Evolutionary conservation across 352 stramenopile genomes (phyloP).

Genomic region (Phytophthora hybrid): DNA sequence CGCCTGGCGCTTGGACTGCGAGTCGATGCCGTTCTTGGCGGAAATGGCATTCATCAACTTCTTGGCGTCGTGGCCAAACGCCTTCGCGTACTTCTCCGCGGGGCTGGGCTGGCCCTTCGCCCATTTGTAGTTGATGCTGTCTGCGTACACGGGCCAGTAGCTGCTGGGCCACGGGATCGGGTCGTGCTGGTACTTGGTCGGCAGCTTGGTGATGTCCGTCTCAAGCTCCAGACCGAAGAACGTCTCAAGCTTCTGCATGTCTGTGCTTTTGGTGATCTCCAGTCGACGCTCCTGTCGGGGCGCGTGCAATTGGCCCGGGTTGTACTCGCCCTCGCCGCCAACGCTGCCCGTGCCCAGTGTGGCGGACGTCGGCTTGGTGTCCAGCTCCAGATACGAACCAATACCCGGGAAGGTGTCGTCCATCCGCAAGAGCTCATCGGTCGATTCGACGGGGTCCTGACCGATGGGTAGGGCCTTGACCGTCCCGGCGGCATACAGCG

Average conservation of each 20-base stretch:
- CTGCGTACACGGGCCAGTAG: conserved; percentile 73
- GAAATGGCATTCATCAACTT: conserved; percentile 60
- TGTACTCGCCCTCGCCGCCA: conserved; percentile 16
- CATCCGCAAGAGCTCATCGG: conserved; percentile 41
- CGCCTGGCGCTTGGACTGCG: conserved; percentile 32
- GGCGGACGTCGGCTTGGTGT: conserved; percentile 28
- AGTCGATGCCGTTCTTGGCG: conserved; percentile 55
- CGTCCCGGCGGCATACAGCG: conserved; percentile 20
- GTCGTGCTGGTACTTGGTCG: conserved; percentile 49
- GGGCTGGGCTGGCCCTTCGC: conserved; percentile 43
- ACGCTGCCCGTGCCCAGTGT: conserved; percentile 26
- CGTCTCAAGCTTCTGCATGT: conserved; percentile 60
- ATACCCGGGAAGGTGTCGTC: conserved; percentile 41
- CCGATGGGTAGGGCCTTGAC: conserved; percentile 35
- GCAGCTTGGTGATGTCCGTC: conserved; percentile 60
- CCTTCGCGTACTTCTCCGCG: conserved; percentile 59
- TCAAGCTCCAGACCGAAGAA: conserved; percentile 58
- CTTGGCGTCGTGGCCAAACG: conserved; percentile 54
- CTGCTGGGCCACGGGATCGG: conserved; percentile 71
- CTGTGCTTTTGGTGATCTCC: conserved; percentile 48
- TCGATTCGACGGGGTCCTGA: conserved; percentile 32
- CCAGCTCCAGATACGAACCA: conserved; percentile 26
- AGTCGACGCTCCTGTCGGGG: conserved; percentile 27
- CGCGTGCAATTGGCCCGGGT: conserved; percentile 22
- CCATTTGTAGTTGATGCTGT: conserved; percentile 76